These are phyloP conservation scores for Chlamydomonas reinhardtii DNA, from an alignment of 163 green algal species.

Conservation along the genomic window DNA sequence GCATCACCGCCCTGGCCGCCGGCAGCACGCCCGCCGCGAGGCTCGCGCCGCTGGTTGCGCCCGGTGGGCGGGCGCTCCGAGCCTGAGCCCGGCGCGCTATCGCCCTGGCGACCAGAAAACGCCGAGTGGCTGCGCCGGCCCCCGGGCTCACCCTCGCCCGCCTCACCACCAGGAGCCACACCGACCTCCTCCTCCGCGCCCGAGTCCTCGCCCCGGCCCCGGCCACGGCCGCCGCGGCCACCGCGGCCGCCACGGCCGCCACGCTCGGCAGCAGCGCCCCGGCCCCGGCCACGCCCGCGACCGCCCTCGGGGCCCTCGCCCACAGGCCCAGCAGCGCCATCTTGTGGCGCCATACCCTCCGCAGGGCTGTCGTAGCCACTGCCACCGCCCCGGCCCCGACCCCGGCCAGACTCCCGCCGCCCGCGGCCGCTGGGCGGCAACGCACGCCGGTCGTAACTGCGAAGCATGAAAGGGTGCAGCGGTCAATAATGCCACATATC, in stretches of 20 bases:
- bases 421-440: conserved; percentile 16
- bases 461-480: background rate
- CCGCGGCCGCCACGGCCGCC: conserved; percentile 33
- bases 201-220: conserved; percentile 28
- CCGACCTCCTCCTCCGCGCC: conserved; percentile 10
- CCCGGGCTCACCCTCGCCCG: background rate
- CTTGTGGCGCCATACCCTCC: background rate
- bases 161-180: background rate
- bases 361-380: conserved; percentile 47
- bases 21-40: background rate
- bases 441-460: conserved; percentile 41
- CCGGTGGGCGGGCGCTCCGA: background rate
- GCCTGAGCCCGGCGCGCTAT: background rate
- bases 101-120: background rate
- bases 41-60: conserved; percentile 12
- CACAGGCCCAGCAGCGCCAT: too few relatives aligned
- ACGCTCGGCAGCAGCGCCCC: background rate
- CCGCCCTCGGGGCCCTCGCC: background rate
- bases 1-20: background rate
- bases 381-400: conserved; percentile 5
- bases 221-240: background rate
- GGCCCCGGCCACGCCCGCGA: conserved; percentile 21
- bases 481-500: too few relatives aligned
- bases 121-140: conserved; percentile 16
- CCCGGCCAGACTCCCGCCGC: background rate